Evolutionary conservation across 306 rosid species (phyloP).

Genomic region (Calophaca sinica): DNA sequence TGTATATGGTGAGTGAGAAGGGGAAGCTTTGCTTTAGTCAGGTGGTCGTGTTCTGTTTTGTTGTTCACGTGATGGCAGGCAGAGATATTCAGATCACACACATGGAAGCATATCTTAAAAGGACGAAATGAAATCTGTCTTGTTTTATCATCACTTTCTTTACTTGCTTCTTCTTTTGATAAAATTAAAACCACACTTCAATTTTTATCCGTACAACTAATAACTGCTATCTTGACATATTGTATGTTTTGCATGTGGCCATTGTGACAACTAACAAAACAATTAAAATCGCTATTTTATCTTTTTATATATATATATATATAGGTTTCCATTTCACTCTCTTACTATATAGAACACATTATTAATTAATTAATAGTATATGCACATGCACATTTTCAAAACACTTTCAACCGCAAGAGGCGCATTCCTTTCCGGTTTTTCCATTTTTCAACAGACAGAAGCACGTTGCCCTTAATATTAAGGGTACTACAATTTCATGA

Average conservation of each 20-base stretch:
- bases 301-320: too few relatives aligned
- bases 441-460: constrained; percentile 40
- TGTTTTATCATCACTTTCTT: constrained; percentile 17
- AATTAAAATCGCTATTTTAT: too few relatives aligned
- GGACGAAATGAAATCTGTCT: constrained; percentile 50
- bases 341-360: background rate
- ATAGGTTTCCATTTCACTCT: background rate
- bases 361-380: constrained; percentile 1
- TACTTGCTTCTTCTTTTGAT: background rate
- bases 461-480: constrained; percentile 35
- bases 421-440: constrained; percentile 32
- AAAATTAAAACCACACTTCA: background rate
- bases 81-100: constrained; percentile 45
- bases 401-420: constrained; percentile 2
- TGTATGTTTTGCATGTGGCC: background rate
- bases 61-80: constrained; percentile 58
- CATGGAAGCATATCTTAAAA: constrained; percentile 49
- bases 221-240: background rate
- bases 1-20: background rate
- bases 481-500: background rate
- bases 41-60: constrained; percentile 13
- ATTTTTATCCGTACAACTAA: background rate
- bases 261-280: too few relatives aligned
- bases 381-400: constrained; percentile 6
- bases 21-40: constrained; percentile 14